Base-by-base conservation (phyloP, 2,329 filamentous ascomycete species). In the Trichoderma brevicompactum region DNA sequence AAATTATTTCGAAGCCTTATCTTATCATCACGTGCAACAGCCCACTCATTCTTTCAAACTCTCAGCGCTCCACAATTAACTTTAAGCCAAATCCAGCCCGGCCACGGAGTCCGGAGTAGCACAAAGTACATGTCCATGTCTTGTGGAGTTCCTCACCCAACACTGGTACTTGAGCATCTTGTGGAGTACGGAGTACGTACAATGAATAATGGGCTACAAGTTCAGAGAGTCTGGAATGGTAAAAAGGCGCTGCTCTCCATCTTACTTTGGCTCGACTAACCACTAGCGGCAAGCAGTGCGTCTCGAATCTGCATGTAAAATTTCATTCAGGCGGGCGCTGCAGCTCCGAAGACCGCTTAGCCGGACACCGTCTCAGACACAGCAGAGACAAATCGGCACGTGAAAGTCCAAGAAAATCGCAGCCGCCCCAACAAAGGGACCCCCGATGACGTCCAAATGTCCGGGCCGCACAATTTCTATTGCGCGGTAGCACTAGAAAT, bases 11-110 rank as follows among this genome's bases (percentile, higher is more conserved):
- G 60, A 44, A 3, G 7, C 13, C 65, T 68, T 66, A 74, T 75
- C 74, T 76, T 76, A 76, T 76, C 74, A 54, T 41, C 72, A 74
- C 73, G 74, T 76, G 74, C 64, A 32, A 8, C 7, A 1, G 19
- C 28, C 41, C 54, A n/a, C 54, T 15, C 12, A 10, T 13, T 43
- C n/a, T 23, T 13, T 28, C 13, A 5, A 32, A 3, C 5, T 8
- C 40, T 36, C 15, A 17, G 19, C 59, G 32, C 49, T 38, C 58
- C 34, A 12, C 46, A 19, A 34, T 41, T 53, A 38, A 13, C 8
- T 46, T 34, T 56, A 19, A 17, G 34, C 52, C 52, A 44, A 56
- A 44, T 28, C 5, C 23, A 28, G 23, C 23, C 23, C 23, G 23
- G 23, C 23, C 5, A 28, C 23, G 23, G 23, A 28, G 23, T 28